Evolutionary conservation across 2,329 filamentous ascomycete species (phyloP).

Genomic region (Graphiopsis chlorocephala): DNA sequence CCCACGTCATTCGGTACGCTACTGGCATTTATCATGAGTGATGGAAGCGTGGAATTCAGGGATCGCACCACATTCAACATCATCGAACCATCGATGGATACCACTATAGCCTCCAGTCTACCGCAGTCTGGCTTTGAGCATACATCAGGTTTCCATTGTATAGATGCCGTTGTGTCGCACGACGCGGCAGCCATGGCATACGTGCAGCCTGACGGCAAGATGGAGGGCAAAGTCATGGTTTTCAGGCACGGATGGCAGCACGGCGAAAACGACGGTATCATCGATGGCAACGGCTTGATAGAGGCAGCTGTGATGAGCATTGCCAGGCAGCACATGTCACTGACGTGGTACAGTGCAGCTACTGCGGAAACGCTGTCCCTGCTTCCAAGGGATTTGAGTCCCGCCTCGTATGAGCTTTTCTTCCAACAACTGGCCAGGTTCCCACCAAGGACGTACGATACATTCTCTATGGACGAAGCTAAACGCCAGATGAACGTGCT

Average conservation of each 20-base stretch:
- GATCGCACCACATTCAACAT: constrained; percentile 58
- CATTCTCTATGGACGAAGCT: constrained; percentile 70
- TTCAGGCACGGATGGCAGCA: constrained; percentile 31
- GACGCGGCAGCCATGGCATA: constrained; percentile 47
- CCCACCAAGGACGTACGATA: constrained; percentile 74
- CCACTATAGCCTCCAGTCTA: constrained; percentile 65
- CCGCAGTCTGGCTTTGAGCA: constrained; percentile 77
- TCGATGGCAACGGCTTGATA: constrained; percentile 26
- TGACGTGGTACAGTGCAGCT: constrained; percentile 43
- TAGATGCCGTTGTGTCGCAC: constrained; percentile 47
- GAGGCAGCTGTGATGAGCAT: constrained; percentile 34
- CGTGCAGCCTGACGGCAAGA: constrained; percentile 43
- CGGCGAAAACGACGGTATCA: constrained; percentile 26
- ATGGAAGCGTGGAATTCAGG: constrained; percentile 77
- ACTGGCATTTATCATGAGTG: constrained; percentile 70
- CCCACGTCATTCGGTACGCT: constrained; percentile 68
- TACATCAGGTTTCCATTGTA: constrained; percentile 55
- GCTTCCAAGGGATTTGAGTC: constrained; percentile 42
- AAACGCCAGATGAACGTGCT: constrained; percentile 61
- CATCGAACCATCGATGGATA: constrained; percentile 62
- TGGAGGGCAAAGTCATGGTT: constrained; percentile 33
- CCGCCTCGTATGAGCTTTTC: constrained; percentile 64
- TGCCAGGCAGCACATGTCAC: constrained; percentile 33
- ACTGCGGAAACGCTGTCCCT: constrained; percentile 51
- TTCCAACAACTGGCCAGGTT: constrained; percentile 63